Base-by-base conservation (phyloP, 2,329 filamentous ascomycete genomes). In the Penicillium nordicum region DNA sequence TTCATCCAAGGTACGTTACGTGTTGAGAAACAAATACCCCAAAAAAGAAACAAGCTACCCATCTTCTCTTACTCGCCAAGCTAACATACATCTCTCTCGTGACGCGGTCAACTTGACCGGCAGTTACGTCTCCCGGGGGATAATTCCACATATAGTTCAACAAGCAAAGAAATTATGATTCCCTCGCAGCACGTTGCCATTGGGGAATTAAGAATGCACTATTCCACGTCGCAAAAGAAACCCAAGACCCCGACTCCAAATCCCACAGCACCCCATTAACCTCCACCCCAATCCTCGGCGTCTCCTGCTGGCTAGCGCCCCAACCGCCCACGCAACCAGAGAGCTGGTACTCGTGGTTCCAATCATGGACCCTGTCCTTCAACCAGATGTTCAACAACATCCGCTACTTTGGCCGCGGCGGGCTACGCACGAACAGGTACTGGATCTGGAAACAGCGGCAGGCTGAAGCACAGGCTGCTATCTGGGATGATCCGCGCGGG, bases 371-470 rank as follows among this genome's bases (percentile, higher is more conserved):
- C 11, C 75, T 90, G 7, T 89, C 84, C 76, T 71, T 83, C 48
- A 79, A 79, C 36, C 88, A 91, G 66, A 73, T 87, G 11, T 71
- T 78, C 10, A 89, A 88, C 79, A 90, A 90, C 62, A 64, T 88
- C 9, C 80, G 79, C 67, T 86, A 87, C 59, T 57, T 64, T 11
- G 88, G 88, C 0, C 82, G 84, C 2, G 88, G 88, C 9, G 88
- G 88, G 0, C 75, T 91, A 4, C 85, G 82, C 57, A 82, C 84
- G 37, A 67, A 83, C 72, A 81, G 88, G 11, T 90, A 90, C 67
- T 88, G 84, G 73, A 88, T 90, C 66, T 90, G 87, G 87, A 90
- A 90, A 66, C 79, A 78, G n/a, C 79, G 82, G 4, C 88, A 91
- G 70, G 79, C 81, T 0, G 78, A 84, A 50, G 86, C 82, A 1